Conservation (phyloP, 306 rosid species). For the Vigna radiata region DNA sequence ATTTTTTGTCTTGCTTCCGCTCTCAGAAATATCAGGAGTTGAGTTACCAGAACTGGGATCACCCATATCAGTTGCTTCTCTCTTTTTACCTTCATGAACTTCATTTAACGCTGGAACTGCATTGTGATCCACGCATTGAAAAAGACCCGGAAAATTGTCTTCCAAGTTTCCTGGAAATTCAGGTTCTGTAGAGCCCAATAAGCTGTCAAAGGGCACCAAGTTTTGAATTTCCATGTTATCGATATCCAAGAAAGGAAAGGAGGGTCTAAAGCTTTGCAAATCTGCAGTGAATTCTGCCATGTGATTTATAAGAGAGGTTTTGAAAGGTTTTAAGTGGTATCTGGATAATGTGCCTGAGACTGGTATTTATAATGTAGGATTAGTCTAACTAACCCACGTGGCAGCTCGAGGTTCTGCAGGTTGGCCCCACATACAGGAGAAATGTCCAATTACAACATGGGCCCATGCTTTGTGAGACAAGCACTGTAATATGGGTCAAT, state of each 20-base stretch:
- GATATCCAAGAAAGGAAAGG: slow-evolving; percentile 58
- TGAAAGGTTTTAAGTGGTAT: slow-evolving; percentile 41
- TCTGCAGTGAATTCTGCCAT: slow-evolving; percentile 74
- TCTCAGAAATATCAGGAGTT: slow-evolving; percentile 60
- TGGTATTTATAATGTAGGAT: slow-evolving; percentile 54
- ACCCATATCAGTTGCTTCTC: slow-evolving; percentile 51
- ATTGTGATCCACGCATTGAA: slow-evolving; percentile 43
- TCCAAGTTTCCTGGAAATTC: slow-evolving; percentile 54
- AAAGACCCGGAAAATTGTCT: slow-evolving; percentile 47
- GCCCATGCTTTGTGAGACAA: slow-evolving; percentile 43
- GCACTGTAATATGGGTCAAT: slow-evolving; percentile 51
- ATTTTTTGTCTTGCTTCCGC: slow-evolving; percentile 52
- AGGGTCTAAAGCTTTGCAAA: slow-evolving; percentile 56
- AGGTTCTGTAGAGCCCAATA: slow-evolving; percentile 49
- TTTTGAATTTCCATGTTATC: slow-evolving; percentile 56
- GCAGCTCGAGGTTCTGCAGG: slow-evolving; percentile 55
- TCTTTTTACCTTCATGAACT: slow-evolving; percentile 55
- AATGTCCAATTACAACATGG: slow-evolving; percentile 54
- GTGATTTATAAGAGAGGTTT: slow-evolving; percentile 24
- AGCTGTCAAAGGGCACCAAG: slow-evolving; percentile 58
- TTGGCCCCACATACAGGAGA: slow-evolving; percentile 60
- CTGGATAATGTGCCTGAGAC: slow-evolving; percentile 50
- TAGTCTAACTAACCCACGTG: slow-evolving; percentile 58
- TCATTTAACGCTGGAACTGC: slow-evolving; percentile 44
- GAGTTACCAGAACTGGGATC: slow-evolving; percentile 64